Conservation (phyloP, 2,329 filamentous ascomycete genomes). For the Mycosphaerella sp. region DNA sequence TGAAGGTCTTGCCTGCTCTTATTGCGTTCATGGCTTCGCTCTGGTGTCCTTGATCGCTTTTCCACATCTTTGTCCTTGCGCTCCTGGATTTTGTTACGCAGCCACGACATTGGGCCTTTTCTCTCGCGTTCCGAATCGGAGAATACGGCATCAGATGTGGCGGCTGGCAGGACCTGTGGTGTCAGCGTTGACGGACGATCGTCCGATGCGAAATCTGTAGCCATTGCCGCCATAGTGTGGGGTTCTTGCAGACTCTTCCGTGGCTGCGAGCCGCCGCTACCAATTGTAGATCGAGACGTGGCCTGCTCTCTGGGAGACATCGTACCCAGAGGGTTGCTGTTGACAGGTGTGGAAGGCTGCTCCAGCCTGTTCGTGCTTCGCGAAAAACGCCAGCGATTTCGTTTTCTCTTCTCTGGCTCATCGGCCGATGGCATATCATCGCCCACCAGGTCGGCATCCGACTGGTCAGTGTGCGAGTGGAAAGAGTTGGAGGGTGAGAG, state of each 20-base stretch:
- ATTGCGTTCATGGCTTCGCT: conserved; percentile 30
- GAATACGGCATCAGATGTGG: conserved; percentile 29
- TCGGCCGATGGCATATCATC: conserved; percentile 41
- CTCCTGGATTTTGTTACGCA: conserved; percentile 59
- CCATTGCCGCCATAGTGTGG: conserved; percentile 16
- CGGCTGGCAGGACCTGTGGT: conserved; percentile 17
- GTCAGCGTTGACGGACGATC: conserved; percentile 11
- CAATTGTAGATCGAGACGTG: conserved; percentile 31
- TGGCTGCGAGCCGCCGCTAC: conserved; percentile 24
- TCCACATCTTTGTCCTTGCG: conserved; percentile 50
- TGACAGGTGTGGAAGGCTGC: conserved; percentile 21
- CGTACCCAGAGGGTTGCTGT: conserved; percentile 25
- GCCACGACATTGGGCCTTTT: conserved; percentile 57
- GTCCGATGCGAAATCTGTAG: conserved; percentile 19
- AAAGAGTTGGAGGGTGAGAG: conserved; percentile 71
- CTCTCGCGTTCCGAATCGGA: conserved; percentile 43
- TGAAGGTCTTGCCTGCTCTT: conserved; percentile 27
- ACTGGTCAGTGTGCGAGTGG: conserved; percentile 72
- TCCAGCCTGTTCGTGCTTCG: conserved; percentile 29
- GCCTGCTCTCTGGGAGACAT: conserved; percentile 29
- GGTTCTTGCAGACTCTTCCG: conserved; percentile 31
- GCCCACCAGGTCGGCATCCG: conserved; percentile 68
- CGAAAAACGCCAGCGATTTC: conserved; percentile 67
- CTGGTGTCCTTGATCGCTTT: conserved; percentile 35
- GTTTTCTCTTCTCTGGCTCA: conserved; percentile 55